Conservation (phyloP, 2,329 filamentous ascomycete genomes). For the Coleophoma crateriformis region DNA sequence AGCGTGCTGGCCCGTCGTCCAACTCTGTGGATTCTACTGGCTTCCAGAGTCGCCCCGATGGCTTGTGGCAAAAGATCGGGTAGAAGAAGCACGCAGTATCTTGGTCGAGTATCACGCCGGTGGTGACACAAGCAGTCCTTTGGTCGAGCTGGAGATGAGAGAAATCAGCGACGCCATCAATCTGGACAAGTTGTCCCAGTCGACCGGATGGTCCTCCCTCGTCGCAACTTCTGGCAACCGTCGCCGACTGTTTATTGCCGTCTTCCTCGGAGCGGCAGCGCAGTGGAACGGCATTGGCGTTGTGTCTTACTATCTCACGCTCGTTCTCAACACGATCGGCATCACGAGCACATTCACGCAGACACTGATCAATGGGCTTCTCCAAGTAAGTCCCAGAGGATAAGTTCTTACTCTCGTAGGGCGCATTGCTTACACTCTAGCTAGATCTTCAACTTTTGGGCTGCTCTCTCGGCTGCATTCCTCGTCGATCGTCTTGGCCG, state of each 20-base stretch:
- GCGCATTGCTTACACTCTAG: too few relatives aligned
- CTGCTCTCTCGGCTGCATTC: constrained; percentile 38
- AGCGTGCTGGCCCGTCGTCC: constrained; percentile 44
- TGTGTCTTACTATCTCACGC: constrained; percentile 31
- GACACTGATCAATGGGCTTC: constrained; percentile 22
- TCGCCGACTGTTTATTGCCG: constrained; percentile 23
- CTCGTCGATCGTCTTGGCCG: constrained; percentile 23
- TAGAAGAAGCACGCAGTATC: constrained; percentile 43
- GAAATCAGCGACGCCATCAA: constrained; percentile 19
- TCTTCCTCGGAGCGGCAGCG: constrained; percentile 24
- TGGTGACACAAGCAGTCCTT: constrained; percentile 27
- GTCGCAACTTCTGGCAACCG: constrained; percentile 22
- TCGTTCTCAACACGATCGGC: constrained; percentile 20
- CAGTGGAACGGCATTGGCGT: constrained; percentile 23
- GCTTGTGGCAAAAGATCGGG: constrained; percentile 39
- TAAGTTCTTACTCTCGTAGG: too few relatives aligned
- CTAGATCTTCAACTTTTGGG: constrained; percentile 28
- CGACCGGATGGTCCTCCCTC: constrained; percentile 14
- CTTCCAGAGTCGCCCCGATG: constrained; percentile 51
- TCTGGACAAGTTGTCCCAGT: constrained; percentile 11
- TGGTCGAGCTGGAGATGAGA: constrained; percentile 17
- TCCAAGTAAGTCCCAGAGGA: constrained; percentile 4
- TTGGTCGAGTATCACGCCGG: constrained; percentile 47
- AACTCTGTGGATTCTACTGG: constrained; percentile 11
- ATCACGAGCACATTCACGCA: constrained; percentile 14